Base-by-base conservation (phyloP, 352 stramenopile species). In the Globisporangium parvum region DNA sequence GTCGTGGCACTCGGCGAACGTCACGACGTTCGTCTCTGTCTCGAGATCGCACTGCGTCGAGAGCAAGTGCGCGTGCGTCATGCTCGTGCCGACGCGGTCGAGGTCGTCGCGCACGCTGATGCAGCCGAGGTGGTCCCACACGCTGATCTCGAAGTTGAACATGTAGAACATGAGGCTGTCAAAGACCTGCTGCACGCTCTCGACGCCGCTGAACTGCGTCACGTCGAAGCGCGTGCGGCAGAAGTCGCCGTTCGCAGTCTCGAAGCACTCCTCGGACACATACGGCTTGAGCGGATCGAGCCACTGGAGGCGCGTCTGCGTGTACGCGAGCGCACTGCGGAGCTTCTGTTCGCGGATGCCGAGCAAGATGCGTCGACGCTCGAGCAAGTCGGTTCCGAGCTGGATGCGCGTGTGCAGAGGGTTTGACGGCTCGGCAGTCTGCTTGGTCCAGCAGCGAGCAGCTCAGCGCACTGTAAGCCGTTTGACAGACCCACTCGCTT, bases 51-150 rank as follows among this genome's bases (percentile, higher is more conserved):
- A 53, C 2, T 61, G 50, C 18, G 62, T 56, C 11, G 47, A 65
- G 15, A 51, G 53, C 39, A 80, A 54, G 4, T 69, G 69, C 28
- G 75, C 54, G 56, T 74, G 65, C 55, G 53, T 63, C 44, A 68
- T 54, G 28, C 51, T 63, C 41, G 50, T 47, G 37, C 67, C 60
- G 24, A 63, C 20, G 4, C 47, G 28, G 47, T 69, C 61, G 15
- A 63, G 53, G 37, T 80, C 66, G n/a, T 84, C 73, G 10, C 73
- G 66, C 18, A 79, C 55, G 1, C 66, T 78, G 35, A 77, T 63
- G 51, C 69, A 46, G 40, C 70, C 71, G 31, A 79, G 61, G 23
- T 62, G 59, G 37, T 78, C 68, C 18, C 65, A 70, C 23, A 80
- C 62, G 23, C 37, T 68, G 55, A 76, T 78, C 59, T 83, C 68